Conservation (phyloP, 1,284 basidiomycete genomes). For the Leccinum pallidistipes region DNA sequence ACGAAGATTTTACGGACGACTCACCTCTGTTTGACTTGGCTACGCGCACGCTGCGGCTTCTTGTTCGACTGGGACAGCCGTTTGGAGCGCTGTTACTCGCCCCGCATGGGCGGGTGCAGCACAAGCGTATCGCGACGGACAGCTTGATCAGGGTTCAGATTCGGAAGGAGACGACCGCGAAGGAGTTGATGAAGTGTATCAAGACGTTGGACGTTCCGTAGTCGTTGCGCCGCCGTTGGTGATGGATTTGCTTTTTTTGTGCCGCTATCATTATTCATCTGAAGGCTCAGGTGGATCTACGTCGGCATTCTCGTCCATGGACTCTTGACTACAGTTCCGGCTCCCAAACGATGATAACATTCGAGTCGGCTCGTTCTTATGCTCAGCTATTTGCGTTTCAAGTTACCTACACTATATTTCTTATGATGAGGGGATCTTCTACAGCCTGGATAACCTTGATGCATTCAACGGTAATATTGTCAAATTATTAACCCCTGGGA, state of each 20-base stretch:
- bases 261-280: not conserved
- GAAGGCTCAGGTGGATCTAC: not conserved
- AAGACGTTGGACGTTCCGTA: not conserved
- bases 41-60: not conserved
- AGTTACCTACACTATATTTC: not conserved
- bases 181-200: not conserved
- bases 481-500: not conserved
- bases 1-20: not conserved
- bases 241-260: not conserved
- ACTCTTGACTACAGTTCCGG: not conserved
- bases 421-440: not conserved
- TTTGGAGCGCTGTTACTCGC: not conserved
- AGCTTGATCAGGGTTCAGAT: not conserved
- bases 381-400: not conserved
- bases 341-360: not conserved
- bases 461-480: not conserved
- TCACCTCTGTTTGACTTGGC: not conserved
- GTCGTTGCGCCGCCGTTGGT: not conserved
- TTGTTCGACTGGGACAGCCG: not conserved
- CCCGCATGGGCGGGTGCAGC: not conserved
- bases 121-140: not conserved
- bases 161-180: not conserved
- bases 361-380: not conserved
- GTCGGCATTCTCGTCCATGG: not conserved
- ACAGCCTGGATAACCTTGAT: not conserved